Conservation (phyloP, 345 rosid genomes). For the Trapa bicornis region DNA sequence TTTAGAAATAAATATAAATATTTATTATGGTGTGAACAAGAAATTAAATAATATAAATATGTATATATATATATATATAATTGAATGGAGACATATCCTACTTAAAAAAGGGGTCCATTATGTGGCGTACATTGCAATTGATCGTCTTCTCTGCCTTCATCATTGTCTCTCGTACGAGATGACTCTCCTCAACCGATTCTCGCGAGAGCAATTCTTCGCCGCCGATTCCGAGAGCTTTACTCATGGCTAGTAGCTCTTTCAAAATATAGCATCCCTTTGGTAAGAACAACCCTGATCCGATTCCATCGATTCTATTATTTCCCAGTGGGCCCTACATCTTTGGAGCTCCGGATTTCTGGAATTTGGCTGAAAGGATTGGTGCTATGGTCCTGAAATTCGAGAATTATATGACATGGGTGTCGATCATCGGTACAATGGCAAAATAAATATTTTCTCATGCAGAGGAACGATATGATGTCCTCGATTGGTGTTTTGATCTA, state of each 20-base stretch:
- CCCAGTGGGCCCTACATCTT: slow-evolving; percentile 1
- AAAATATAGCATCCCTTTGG: slow-evolving; percentile 92
- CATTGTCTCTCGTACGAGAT: too few relatives aligned
- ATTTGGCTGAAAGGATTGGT: background rate
- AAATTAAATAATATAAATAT: too few relatives aligned
- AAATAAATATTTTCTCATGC: background rate
- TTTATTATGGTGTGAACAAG: too few relatives aligned
- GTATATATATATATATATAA: too few relatives aligned
- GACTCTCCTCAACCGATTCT: too few relatives aligned
- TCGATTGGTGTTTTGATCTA: background rate
- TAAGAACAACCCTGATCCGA: slow-evolving; percentile 1
- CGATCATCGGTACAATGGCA: background rate
- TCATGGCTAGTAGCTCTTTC: slow-evolving; percentile 66
- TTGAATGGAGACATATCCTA: too few relatives aligned
- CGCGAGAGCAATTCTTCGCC: too few relatives aligned
- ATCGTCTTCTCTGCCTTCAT: too few relatives aligned
- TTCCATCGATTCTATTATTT: background rate
- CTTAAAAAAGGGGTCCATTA: too few relatives aligned
- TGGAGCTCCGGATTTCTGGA: background rate
- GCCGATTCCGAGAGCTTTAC: background rate
- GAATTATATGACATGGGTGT: background rate
- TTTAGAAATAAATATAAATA: too few relatives aligned
- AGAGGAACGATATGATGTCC: background rate
- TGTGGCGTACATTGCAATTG: background rate
- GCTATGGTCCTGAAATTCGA: too few relatives aligned